phyloP scores from a whole-genome alignment of 2,329 filamentous ascomycete species.

The Akanthomyces muscarius region DNA sequence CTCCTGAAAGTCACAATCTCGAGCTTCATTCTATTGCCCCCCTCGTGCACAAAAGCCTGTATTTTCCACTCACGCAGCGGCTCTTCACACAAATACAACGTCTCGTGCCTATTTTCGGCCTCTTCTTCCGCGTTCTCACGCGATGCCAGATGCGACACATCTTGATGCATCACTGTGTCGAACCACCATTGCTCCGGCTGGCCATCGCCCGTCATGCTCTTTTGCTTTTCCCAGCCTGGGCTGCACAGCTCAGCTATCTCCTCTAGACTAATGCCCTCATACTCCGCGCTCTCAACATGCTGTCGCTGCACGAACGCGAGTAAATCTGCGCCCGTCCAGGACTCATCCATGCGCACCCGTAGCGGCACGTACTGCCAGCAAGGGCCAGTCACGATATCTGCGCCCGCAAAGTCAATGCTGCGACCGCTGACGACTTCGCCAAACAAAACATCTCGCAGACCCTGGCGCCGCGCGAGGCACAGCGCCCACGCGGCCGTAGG shows the following conservation, averaged over 20 bases:
- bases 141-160: slow-evolving; percentile 57
- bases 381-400: slow-evolving; percentile 57
- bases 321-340: slow-evolving; percentile 50
- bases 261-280: slow-evolving; percentile 51
- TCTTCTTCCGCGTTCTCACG: slow-evolving; percentile 37
- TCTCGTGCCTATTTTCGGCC: slow-evolving; percentile 36
- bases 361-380: slow-evolving; percentile 66
- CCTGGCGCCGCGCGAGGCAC: slow-evolving; percentile 52
- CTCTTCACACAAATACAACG: slow-evolving; percentile 55
- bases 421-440: slow-evolving; percentile 64
- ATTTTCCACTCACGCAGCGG: slow-evolving; percentile 56
- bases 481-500: slow-evolving; percentile 66
- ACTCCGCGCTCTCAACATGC: slow-evolving; percentile 51
- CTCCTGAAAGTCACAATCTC: slow-evolving; percentile 58
- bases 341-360: slow-evolving; percentile 48
- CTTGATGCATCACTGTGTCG: slow-evolving; percentile 56
- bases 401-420: slow-evolving; percentile 47
- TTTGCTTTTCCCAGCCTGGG: slow-evolving; percentile 33
- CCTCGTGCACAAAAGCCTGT: slow-evolving; percentile 49
- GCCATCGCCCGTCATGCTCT: slow-evolving; percentile 20
- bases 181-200: slow-evolving; percentile 38
- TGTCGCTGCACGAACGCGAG: slow-evolving; percentile 53
- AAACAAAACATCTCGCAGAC: slow-evolving; percentile 56
- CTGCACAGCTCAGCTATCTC: slow-evolving; percentile 50
- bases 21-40: slow-evolving; percentile 47